Base-by-base conservation (phyloP, 495 filamentous ascomycete species). In the Penicillium bovifimosum region DNA sequence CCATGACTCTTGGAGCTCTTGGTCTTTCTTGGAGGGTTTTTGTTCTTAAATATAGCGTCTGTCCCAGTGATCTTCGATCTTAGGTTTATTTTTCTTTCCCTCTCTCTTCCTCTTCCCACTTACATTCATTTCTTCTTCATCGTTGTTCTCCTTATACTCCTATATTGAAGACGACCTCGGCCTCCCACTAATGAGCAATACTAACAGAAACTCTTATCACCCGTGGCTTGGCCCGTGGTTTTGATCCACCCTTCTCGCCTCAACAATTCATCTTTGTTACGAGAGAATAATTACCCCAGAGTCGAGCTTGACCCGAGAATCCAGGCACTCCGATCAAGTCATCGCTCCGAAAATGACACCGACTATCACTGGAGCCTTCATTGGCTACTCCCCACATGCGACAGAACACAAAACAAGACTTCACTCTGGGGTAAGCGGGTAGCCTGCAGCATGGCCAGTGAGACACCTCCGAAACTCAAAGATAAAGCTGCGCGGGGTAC, bases 271-370 rank as follows among this genome's bases (percentile, higher is more conserved):
- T 16, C 14, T 28, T 28, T 48, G 20, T 64, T 65, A 65, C 63
- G 63, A 66, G 63, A 66, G 58, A 61, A 38, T 50, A 63, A 61
- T 65, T 66, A 66, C 60, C 60, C 62, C 62, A 40, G 62, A 66
- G 18, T 28, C 28, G 4, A 43, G 14, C 20, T 24, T 2, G 20
- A 4, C 20, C 20, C 20, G 4, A 2, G 20, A 24, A 28, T 28
- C 44, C 31, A 31, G 54, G 9, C n/a, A 11, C 24, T 34, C 20
- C 29, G 11, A 8, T 20, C 41, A 31, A 6, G 20, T 42, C 41
- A 18, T 45, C 29, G 28, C 26, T 28, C 5, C 14, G 24, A 16
- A 20, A 10, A 43, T 9, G 26, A n/a, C 24, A 52, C 43, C 50
- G 57, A 53, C 32, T 56, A 56, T 51, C 28, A 18, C 29, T 45